Evolutionary conservation across 2,329 filamentous ascomycete species (phyloP), one percentile per base, ranked within the genome.

Genomic region (Stemphylium beticola): DNA sequence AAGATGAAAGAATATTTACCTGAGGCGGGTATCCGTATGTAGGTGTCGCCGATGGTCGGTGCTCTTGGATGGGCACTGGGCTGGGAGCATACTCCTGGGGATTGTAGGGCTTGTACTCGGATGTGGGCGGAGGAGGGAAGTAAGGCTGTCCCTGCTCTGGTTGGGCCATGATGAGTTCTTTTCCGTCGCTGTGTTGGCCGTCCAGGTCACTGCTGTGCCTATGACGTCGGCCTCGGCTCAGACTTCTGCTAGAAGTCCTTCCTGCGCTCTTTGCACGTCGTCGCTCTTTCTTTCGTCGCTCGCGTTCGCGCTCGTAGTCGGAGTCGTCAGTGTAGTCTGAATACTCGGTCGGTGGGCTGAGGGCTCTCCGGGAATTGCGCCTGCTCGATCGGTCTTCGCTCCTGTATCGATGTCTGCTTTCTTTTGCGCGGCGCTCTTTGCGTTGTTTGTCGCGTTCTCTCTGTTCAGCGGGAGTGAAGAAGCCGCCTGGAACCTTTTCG

Each of bases 401-500:
- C 24, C 33, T 47, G 47, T 51, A 60, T 38, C 61, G 53, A 34
- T 53, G 53, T 49, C 61, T 66, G 39, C 54, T 48, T 10, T 66
- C 53, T 36, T 52, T 51, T 7, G 67, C 55, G 20, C 61, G 58
- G 42, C 54, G 54, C 15, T 50, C 55, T 32, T 62, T 68, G 33
- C 61, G 59, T 40, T 53, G 53, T 11, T 60, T 61, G 49, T 69
- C 67, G 29, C 47, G 57, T 15, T 64, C 58, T 41, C 69, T 74
- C 26, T 67, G 63, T 17, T 75, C 68, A 47, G 57, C 51, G 3
- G 72, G 65, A 6, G 62, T 74, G 57, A 75, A 76, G 59, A 66
- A 76, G 52, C 72, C 72, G 37, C 73, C 74, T 40, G 74, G 74
- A 17, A 76, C 67, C 20, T 67, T 66, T 36, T 76, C 71, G 46